Base-by-base conservation (phyloP, 2,329 filamentous ascomycete genomes). In the Ophiosphaerella herpotricha region DNA sequence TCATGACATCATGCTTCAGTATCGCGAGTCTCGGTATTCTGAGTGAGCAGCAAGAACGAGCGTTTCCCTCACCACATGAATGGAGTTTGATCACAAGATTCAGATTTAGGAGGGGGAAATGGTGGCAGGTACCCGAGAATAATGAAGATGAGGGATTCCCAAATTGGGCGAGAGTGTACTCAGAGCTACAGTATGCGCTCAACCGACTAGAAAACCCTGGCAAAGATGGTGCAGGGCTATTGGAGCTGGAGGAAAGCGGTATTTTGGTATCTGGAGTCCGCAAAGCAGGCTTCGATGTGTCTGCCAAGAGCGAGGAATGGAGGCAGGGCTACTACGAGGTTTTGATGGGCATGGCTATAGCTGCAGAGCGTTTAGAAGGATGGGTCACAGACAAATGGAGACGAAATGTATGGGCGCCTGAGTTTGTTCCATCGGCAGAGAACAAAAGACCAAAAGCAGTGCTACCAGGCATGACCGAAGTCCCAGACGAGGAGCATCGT, bases 291-390 rank as follows among this genome's bases (percentile, higher is more conserved):
- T 85, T 84, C 57, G 90, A 96, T 68, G 78, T 94, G 48, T 83
- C 83, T 1, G 80, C 75, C 6, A 96, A 91, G 77, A 87, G 85
- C 55, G 90, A 95, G 72, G 80, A 87, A 42, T 97, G 92, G 93
- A 80, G 88, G 63, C 81, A 90, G 47, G 91, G 91, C 1, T 97
- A 97, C 74, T 91, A 88, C 65, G 85, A 95, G 64, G 82, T 86
- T 3, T 75, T 97, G 39, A 90, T 97, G 84, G 81, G 87, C 9
- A 84, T 85, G 52, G 92, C 88, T 0, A 84, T 84, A 58, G 85
- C 87, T 0, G 86, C 91, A 4, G 92, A 97, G 74, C 85, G 92
- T 60, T 76, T 95, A 21, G 90, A 96, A 57, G 88, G 88, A 40
- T 91, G 87, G 81, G 79, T 95, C 13, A 79, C 82, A 37, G 91